Evolutionary conservation across 108 stramenopile genomes (phyloP).

Genomic region (Pseudonitzschia pungens): DNA sequence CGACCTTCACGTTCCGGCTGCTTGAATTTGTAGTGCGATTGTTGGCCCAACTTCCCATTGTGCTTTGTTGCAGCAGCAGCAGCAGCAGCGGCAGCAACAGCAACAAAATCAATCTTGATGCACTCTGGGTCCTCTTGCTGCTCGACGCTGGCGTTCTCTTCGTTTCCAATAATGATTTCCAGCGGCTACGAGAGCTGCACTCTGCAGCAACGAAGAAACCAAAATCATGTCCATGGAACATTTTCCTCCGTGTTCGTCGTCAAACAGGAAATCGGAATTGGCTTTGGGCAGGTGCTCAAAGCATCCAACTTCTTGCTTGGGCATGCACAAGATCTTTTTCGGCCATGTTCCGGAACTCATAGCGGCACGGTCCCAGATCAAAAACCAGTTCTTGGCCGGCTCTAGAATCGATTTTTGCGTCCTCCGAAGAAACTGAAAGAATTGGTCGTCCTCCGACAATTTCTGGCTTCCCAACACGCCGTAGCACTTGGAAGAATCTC

Average conservation of each 20-base stretch:
- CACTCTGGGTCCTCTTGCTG: slow-evolving; percentile 37
- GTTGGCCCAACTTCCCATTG: too few species aligned
- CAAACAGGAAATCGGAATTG: slow-evolving; percentile 62
- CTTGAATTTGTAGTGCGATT: too few species aligned
- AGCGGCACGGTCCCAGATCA: slow-evolving; percentile 44
- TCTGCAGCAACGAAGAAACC: slow-evolving; percentile 41
- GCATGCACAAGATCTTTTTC: slow-evolving; percentile 43
- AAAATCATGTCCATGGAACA: slow-evolving; percentile 68
- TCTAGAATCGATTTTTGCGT: slow-evolving; percentile 34
- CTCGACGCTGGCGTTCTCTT: slow-evolving; percentile 52
- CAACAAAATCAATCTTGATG: slow-evolving; percentile 48
- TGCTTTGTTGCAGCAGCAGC: too few species aligned
- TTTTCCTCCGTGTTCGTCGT: slow-evolving; percentile 37
- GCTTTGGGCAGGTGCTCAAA: slow-evolving; percentile 64
- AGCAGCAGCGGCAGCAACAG: not conserved
- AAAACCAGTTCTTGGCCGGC: slow-evolving; percentile 42
- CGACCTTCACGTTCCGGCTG: too few species aligned
- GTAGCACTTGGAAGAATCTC: slow-evolving; percentile 55
- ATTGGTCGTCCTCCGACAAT: slow-evolving; percentile 11
- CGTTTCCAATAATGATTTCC: slow-evolving; percentile 51
- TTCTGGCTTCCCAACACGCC: slow-evolving; percentile 46
- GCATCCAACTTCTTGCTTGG: slow-evolving; percentile 51
- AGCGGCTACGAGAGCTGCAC: slow-evolving; percentile 39
- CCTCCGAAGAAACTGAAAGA: slow-evolving; percentile 5
- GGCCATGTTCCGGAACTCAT: slow-evolving; percentile 43